Percentiles rank a stretch among this genome's conserved stretches.
phyloP scores from a whole-genome alignment of 495 filamentous ascomycete species.

The Trichoderma parareesei region DNA sequence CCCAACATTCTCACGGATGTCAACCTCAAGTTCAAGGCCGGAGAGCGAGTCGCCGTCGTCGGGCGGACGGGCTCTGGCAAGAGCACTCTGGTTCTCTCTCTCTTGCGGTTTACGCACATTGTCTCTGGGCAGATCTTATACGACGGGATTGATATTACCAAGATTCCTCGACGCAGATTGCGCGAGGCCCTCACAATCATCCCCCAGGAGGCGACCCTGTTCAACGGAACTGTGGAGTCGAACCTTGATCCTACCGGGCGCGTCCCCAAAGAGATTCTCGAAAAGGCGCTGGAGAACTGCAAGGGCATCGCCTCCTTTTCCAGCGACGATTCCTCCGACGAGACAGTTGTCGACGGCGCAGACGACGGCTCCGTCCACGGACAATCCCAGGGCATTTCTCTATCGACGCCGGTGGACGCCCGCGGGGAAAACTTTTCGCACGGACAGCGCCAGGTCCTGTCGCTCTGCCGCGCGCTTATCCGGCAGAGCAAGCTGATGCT shows the following conservation, averaged over 20 bases:
- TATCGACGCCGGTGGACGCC: slow-evolving; percentile 37
- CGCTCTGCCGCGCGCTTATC: slow-evolving; percentile 47
- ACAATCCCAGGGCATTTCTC: slow-evolving; percentile 18
- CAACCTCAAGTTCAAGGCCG: slow-evolving; percentile 41
- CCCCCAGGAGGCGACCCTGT: slow-evolving; percentile 49
- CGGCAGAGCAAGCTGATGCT: slow-evolving; percentile 47
- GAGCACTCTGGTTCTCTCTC: slow-evolving; percentile 44
- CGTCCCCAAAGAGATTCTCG: slow-evolving; percentile 30
- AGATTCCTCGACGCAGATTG: slow-evolving; percentile 40
- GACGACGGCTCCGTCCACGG: slow-evolving; percentile 15
- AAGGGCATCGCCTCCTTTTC: slow-evolving; percentile 35
- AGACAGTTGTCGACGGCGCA: slow-evolving; percentile 1
- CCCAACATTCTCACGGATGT: slow-evolving; percentile 44
- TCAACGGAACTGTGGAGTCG: slow-evolving; percentile 41
- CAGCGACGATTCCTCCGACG: slow-evolving; percentile 12
- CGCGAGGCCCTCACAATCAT: slow-evolving; percentile 47
- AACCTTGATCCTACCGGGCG: slow-evolving; percentile 44
- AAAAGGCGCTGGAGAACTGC: slow-evolving; percentile 36
- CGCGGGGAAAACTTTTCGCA: slow-evolving; percentile 50
- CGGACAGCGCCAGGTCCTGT: slow-evolving; percentile 50
- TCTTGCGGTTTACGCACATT: slow-evolving; percentile 48
- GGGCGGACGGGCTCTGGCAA: slow-evolving; percentile 56
- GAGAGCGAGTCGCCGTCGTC: slow-evolving; percentile 47
- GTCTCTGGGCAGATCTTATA: slow-evolving; percentile 41
- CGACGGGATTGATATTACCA: slow-evolving; percentile 44